phyloP scores from a whole-genome alignment of 2,329 filamentous ascomycete genomes.

The Fusarium nodosum region DNA sequence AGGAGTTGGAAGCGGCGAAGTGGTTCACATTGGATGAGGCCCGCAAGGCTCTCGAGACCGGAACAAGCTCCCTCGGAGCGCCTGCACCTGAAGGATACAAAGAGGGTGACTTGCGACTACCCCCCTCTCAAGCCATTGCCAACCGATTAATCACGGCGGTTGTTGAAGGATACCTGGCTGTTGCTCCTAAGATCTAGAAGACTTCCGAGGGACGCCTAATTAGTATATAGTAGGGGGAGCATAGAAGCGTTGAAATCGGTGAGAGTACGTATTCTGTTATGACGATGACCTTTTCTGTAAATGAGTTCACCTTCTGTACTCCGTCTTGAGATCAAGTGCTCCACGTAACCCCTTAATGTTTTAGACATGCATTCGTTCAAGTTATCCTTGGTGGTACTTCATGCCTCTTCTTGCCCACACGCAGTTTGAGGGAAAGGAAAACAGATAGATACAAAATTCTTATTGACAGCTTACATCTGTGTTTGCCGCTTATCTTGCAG shows the following conservation, averaged over 20 bases:
- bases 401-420: neutral
- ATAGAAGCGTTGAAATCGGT: slow-evolving; percentile 16
- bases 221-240: neutral
- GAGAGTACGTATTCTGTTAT: neutral
- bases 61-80: slow-evolving; percentile 76
- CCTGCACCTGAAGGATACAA: slow-evolving; percentile 75
- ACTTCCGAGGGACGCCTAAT: neutral
- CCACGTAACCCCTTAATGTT: neutral
- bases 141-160: slow-evolving; percentile 88
- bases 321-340: neutral
- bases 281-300: neutral
- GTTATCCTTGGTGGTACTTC: neutral
- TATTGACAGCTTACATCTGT: neutral
- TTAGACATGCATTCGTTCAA: neutral
- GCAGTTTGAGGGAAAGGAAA: neutral
- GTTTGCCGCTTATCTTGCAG: neutral
- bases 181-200: slow-evolving; percentile 64
- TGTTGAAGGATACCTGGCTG: slow-evolving; percentile 77
- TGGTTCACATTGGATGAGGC: slow-evolving; percentile 91
- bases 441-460: neutral
- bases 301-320: neutral
- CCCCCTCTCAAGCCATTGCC: slow-evolving; percentile 90
- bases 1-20: slow-evolving; percentile 88
- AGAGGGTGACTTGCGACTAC: slow-evolving; percentile 82
- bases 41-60: slow-evolving; percentile 76